Evolutionary conservation across 139 green algal species (phyloP).

Genomic region (Limnomonas spitsbergensis): DNA sequence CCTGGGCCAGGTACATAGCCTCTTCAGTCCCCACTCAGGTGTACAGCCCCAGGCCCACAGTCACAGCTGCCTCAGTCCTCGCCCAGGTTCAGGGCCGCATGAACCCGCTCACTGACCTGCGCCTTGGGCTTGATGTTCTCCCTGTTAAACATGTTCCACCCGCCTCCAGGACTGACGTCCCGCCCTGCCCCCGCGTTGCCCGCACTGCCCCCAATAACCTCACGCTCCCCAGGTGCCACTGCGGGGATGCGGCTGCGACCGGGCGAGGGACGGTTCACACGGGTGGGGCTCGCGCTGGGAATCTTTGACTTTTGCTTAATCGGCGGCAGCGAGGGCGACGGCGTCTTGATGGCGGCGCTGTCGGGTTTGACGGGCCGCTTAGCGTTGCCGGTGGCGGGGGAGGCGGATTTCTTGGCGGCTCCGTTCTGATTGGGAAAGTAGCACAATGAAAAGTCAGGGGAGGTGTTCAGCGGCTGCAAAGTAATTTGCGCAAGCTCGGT

Average conservation of each 20-base stretch:
- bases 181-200: not conserved
- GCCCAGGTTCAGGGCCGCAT: too few relatives aligned
- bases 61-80: too few relatives aligned
- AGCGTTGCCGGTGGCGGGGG: not conserved
- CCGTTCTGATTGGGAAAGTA: too few relatives aligned
- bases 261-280: not conserved
- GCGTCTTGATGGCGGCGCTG: not conserved
- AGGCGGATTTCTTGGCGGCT: too few relatives aligned
- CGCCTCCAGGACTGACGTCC: not conserved
- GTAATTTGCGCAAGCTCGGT: not conserved
- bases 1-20: too few relatives aligned
- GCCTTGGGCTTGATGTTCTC: not conserved
- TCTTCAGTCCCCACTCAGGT: too few relatives aligned
- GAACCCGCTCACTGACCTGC: too few relatives aligned
- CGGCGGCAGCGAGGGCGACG: not conserved
- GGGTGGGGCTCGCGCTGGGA: not conserved
- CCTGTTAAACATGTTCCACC: not conserved
- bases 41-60: too few relatives aligned
- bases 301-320: slow-evolving; percentile 5
- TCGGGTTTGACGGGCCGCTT: too few relatives aligned
- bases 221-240: not conserved
- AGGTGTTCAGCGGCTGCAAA: not conserved
- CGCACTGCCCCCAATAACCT: not conserved
- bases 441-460: too few relatives aligned
- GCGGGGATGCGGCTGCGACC: slow-evolving; percentile 4